Conservation (phyloP, 2,329 filamentous ascomycete genomes). For the Dryadomyces quercus-mongolicae region DNA sequence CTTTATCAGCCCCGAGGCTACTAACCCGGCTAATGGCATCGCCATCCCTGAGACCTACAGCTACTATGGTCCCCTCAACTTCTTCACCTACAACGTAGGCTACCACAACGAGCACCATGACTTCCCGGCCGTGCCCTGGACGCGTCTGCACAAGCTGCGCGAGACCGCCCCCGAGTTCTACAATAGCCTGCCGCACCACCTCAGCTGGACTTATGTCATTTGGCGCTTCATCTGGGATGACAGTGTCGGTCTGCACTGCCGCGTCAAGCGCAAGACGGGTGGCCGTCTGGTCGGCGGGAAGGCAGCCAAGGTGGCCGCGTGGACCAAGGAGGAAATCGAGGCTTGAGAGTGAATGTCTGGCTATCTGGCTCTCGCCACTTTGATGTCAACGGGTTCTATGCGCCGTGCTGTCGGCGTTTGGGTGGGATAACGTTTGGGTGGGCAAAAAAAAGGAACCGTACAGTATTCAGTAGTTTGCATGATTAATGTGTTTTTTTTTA, state of each 20-base stretch:
- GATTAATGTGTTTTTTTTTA: neutral
- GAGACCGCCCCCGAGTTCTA: conserved; percentile 86
- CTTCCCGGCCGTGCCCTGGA: conserved; percentile 96
- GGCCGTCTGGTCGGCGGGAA: conserved; percentile 44
- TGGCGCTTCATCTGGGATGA: conserved; percentile 93
- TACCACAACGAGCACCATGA: conserved; percentile 99
- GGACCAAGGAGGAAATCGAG: conserved; percentile 60
- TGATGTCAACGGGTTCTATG: neutral
- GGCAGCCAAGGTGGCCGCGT: conserved; percentile 34
- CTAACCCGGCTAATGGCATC: conserved; percentile 45
- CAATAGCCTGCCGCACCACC: conserved; percentile 70
- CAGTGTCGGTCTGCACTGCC: conserved; percentile 78
- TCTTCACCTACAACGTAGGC: conserved; percentile 93
- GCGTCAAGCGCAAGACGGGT: conserved; percentile 84
- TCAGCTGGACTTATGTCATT: conserved; percentile 85
- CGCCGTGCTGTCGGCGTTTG: neutral
- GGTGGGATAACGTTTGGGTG: neutral
- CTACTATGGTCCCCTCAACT: conserved; percentile 89
- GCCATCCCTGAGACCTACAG: conserved; percentile 87
- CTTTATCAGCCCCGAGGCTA: conserved; percentile 42
- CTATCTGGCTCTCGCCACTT: no score
- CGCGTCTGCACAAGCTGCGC: conserved; percentile 64
- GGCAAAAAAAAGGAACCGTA: neutral
- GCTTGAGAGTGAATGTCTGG: conserved; percentile 26
- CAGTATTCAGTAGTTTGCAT: neutral